Conservation (phyloP, 2,329 filamentous ascomycete genomes). For the Clonostachys chloroleuca region DNA sequence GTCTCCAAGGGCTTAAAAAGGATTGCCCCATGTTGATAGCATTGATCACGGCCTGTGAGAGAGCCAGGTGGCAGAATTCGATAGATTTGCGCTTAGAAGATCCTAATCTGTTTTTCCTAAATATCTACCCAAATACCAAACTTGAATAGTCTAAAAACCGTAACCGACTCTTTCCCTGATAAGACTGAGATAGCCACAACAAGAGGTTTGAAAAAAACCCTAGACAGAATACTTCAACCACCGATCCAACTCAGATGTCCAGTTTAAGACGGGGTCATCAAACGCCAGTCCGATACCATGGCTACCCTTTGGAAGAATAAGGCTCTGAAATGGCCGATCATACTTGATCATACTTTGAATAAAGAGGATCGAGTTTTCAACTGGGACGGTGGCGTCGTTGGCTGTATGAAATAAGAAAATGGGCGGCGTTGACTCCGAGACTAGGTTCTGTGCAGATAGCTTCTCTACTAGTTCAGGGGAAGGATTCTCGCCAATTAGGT, state of each 20-base stretch:
- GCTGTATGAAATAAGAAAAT: constrained; percentile 27
- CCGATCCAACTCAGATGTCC: constrained; percentile 17
- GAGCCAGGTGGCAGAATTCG: no score
- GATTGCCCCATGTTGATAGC: no score
- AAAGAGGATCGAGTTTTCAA: constrained; percentile 18
- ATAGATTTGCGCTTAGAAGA: no score
- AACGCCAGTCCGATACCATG: constrained; percentile 18
- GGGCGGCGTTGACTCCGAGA: constrained; percentile 15
- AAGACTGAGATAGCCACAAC: no score
- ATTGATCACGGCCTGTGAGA: no score
- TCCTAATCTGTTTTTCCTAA: no score
- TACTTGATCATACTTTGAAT: constrained; percentile 13
- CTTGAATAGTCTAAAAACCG: no score
- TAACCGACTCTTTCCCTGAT: no score
- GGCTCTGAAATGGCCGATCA: constrained; percentile 11
- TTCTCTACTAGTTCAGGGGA: constrained; percentile 6
- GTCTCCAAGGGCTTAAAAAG: no score
- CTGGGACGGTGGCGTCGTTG: constrained; percentile 15
- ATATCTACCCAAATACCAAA: no score
- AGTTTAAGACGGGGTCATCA: constrained; percentile 11
- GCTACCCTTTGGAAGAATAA: constrained; percentile 18
- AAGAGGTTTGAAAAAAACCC: background rate
- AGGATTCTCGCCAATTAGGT: constrained; percentile 10
- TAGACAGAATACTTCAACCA: constrained; percentile 14
- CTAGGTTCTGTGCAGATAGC: constrained; percentile 16